phyloP scores from a whole-genome alignment of 495 filamentous ascomycete genomes.

The Schizothecium vesticola region DNA sequence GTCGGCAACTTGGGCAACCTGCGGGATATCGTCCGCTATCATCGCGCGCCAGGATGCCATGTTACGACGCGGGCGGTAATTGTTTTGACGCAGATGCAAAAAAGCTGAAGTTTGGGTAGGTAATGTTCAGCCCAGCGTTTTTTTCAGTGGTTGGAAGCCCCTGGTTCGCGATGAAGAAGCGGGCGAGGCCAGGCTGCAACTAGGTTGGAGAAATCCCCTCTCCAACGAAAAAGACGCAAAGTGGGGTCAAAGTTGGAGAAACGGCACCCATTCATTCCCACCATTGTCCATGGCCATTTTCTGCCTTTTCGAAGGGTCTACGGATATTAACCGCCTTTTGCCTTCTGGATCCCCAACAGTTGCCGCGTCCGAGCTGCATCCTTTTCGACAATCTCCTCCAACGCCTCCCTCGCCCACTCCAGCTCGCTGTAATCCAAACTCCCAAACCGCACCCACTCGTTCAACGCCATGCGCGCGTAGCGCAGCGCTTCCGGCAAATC shows the following conservation, averaged over 20 bases:
- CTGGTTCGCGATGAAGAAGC: too few relatives aligned
- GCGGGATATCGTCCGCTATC: slow-evolving; percentile 14
- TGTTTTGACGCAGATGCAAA: neutral
- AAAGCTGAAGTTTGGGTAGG: neutral
- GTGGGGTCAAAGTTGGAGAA: neutral
- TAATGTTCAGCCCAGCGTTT: too few relatives aligned
- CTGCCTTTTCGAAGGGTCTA: neutral
- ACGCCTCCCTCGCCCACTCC: slow-evolving; percentile 23
- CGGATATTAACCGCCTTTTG: neutral
- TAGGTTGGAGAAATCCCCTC: too few relatives aligned
- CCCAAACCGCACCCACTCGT: slow-evolving; percentile 32
- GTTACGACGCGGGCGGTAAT: neutral
- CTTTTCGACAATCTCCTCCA: slow-evolving; percentile 1
- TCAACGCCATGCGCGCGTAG: slow-evolving; percentile 35
- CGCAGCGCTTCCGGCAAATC: slow-evolving; percentile 31
- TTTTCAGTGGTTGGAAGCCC: too few relatives aligned
- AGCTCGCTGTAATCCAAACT: slow-evolving; percentile 31
- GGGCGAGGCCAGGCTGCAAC: too few relatives aligned
- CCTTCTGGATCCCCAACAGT: neutral
- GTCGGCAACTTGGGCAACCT: slow-evolving; percentile 17
- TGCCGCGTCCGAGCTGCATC: neutral
- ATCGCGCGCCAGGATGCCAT: slow-evolving; percentile 8
- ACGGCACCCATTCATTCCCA: neutral
- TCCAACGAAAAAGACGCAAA: neutral
- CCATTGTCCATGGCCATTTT: neutral